Evolutionary conservation across 1,284 basidiomycete genomes (phyloP), one percentile per base, ranked within the genome.

Genomic region (Trichosporon faecale): DNA sequence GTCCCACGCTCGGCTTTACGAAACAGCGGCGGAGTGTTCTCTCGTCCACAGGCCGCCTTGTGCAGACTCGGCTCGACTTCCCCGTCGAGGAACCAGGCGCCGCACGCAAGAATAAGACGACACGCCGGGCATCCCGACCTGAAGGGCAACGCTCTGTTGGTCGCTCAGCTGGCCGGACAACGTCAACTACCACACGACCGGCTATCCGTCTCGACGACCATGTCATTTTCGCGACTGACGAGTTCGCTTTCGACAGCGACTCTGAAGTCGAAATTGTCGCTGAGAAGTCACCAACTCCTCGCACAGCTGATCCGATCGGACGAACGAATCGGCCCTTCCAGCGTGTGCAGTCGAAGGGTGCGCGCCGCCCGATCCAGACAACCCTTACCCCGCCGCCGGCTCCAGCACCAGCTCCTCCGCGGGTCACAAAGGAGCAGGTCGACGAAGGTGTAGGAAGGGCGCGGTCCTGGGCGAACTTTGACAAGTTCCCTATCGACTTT

Each of bases 381-480:
- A 61, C 57, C 16, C 57, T 61, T 40, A 46, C 68, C 31, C 25
- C 49, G 25, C 49, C 31, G 9, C 46, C 37, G 9, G 64, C 35
- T 5, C 66, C 60, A 14, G 27, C 46, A 0, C 65, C 33, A 3
- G 25, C 61, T 1, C 63, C 52, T 5, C 66, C 57, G 6, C 29
- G 31, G 14, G 27, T 33, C 12, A 61, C 57, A 7, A 61, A 65
- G 4, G 46, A 72, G 18, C 65, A 72, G 8, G 66, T 81, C 1
- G 80, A 82, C 70, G 73, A 72, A 11, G 77, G 77, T 0, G 73
- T 83, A 1, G 82, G 80, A 18, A 79, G 78, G 66, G 80, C 79
- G n/a, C 70, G 78, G 57, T 82, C 82, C 11, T 84, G 83, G 83
- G 79, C 78, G 4, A 80, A 82, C 64, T 77, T 83, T 60, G 80